Evolutionary conservation across 768 basidiomycete genomes (phyloP).

Genomic region (Cystoderma amianthinum): DNA sequence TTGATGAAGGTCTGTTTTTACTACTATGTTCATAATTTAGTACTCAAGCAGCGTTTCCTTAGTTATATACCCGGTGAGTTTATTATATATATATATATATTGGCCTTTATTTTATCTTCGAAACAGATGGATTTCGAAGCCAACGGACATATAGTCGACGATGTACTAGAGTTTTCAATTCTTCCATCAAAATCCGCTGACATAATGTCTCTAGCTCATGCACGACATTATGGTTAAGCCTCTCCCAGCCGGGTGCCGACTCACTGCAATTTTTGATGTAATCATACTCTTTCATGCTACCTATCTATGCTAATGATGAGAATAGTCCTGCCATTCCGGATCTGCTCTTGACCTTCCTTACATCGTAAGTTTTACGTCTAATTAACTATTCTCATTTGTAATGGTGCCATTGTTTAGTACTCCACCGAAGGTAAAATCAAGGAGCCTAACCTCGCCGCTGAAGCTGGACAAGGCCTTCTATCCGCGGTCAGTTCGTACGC

Average conservation of each 20-base stretch:
- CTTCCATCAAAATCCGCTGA: not conserved
- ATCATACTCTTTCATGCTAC: slow-evolving; percentile 14
- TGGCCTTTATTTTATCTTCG: too few species aligned
- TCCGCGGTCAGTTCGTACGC: slow-evolving; percentile 72
- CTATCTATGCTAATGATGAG: not conserved
- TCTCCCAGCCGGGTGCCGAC: slow-evolving; percentile 80
- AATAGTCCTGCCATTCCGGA: slow-evolving; percentile 84
- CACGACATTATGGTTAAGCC: slow-evolving; percentile 75
- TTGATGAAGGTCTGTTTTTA: slow-evolving; percentile 56
- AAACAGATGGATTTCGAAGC: slow-evolving; percentile 39
- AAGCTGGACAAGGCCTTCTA: slow-evolving; percentile 84
- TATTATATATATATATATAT: too few species aligned
- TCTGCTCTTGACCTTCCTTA: slow-evolving; percentile 77
- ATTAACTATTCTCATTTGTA: not conserved
- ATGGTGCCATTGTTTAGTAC: slow-evolving; percentile 62
- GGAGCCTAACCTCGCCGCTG: slow-evolving; percentile 83
- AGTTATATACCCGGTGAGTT: slow-evolving; percentile 87
- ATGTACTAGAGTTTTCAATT: slow-evolving; percentile 42
- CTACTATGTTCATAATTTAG: not conserved
- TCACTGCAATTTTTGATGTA: slow-evolving; percentile 80
- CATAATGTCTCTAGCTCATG: slow-evolving; percentile 38
- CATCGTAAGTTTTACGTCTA: slow-evolving; percentile 31
- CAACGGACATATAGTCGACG: slow-evolving; percentile 81
- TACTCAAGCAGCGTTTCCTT: not conserved
- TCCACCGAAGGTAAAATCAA: slow-evolving; percentile 94